A percentile compares a stretch with the other conserved stretches of the same genome.
These are phyloP conservation scores for Cenchrus purpureus DNA, from an alignment of 176 grass and related monocot genomes.

Conservation along the genomic window DNA sequence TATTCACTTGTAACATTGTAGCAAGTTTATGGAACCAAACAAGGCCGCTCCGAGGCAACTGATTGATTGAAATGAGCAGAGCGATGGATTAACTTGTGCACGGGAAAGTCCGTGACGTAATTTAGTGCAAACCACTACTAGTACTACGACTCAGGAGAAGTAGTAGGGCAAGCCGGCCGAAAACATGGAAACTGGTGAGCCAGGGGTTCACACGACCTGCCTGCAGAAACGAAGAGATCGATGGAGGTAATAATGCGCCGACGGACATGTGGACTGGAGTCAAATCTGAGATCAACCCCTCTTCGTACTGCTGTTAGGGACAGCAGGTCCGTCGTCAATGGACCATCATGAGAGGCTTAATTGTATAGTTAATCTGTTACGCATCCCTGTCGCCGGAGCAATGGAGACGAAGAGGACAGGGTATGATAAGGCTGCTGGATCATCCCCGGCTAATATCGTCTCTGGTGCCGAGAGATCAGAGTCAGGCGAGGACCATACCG, in stretches of 20 bases:
- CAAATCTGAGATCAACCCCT: constrained; percentile 11
- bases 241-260: neutral
- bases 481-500: too few relatives aligned
- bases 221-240: neutral
- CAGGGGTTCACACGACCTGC: neutral
- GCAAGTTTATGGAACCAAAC: too few relatives aligned
- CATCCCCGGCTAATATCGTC: neutral
- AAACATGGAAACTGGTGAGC: neutral
- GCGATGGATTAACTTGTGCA: too few relatives aligned
- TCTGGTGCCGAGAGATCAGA: neutral
- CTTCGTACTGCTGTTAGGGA: neutral
- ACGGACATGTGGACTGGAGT: neutral
- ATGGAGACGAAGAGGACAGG: neutral
- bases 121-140: neutral
- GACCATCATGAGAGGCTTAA: neutral
- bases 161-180: neutral
- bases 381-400: neutral
- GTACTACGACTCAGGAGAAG: neutral
- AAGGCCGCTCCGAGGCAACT: too few relatives aligned
- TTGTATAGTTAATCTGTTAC: neutral
- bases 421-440: neutral
- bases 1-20: too few relatives aligned
- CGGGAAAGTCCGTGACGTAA: neutral
- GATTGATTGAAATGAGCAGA: too few relatives aligned
- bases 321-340: neutral